phyloP scores from a whole-genome alignment of 495 filamentous ascomycete genomes.

The Daldinia grandis region DNA sequence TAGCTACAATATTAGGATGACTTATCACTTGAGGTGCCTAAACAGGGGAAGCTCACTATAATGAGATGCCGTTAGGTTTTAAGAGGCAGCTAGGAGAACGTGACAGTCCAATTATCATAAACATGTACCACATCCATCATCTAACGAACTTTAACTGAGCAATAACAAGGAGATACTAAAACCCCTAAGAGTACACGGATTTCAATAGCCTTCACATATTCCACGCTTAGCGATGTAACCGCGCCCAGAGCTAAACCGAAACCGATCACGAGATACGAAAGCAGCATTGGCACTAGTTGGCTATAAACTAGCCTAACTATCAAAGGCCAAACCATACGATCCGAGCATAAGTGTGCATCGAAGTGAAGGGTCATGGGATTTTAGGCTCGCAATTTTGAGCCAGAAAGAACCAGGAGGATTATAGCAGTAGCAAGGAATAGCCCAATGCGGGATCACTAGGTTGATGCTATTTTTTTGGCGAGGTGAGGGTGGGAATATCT shows the following conservation, averaged over 20 bases:
- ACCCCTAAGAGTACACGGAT: constrained; percentile 6
- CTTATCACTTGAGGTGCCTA: neutral
- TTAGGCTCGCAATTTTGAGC: constrained; percentile 9
- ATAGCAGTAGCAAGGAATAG: neutral
- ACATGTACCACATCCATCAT: neutral
- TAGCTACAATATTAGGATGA: neutral
- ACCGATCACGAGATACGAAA: neutral
- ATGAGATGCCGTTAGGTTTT: neutral
- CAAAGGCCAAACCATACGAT: constrained; percentile 22
- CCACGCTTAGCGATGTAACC: constrained; percentile 25
- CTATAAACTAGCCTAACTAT: neutral
- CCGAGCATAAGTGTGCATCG: neutral
- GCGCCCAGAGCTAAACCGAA: constrained; percentile 3
- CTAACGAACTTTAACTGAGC: neutral
- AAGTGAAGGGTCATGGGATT: constrained; percentile 6
- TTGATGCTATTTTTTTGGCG: neutral
- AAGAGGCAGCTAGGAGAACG: neutral
- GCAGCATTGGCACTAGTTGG: constrained; percentile 15
- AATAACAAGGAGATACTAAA: neutral
- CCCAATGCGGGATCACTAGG: neutral
- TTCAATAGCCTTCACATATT: neutral
- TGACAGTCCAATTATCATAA: neutral
- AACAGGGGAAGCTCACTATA: neutral
- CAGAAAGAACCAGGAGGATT: constrained; percentile 3
- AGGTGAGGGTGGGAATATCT: constrained; percentile 12